A percentile compares a stretch with the other conserved stretches of the same genome.
Conservation (phyloP, 225 moss, liverwort and hornwort species). For the Marchantia polymorpha region DNA sequence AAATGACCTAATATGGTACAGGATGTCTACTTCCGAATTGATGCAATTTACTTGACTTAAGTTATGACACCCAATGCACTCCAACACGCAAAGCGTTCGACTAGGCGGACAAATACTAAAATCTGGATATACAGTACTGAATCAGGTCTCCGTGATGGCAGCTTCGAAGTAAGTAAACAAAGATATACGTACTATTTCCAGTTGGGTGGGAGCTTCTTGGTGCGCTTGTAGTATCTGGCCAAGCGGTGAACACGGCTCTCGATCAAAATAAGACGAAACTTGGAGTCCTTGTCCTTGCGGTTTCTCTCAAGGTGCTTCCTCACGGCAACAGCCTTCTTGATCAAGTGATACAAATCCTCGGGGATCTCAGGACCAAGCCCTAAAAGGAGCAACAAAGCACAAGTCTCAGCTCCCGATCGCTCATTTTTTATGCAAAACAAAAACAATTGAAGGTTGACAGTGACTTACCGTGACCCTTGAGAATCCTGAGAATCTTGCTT, state of each 20-base stretch:
- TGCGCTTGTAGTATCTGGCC: constrained; percentile 75
- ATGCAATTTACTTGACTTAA: too few species aligned
- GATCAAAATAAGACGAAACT: constrained; percentile 64
- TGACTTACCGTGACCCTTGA: constrained; percentile 72
- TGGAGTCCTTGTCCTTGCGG: constrained; percentile 68
- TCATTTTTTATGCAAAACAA: not conserved
- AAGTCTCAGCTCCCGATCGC: not conserved
- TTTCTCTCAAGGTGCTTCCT: constrained; percentile 66
- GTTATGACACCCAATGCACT: too few species aligned
- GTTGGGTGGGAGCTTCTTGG: constrained; percentile 65
- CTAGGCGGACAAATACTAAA: too few species aligned
- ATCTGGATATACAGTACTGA: too few species aligned
- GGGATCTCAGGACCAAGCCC: constrained; percentile 67
- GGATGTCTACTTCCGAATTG: too few species aligned
- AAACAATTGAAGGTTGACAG: not conserved
- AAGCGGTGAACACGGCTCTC: constrained; percentile 63
- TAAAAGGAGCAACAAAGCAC: constrained; percentile 1
- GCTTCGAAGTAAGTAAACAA: too few species aligned
- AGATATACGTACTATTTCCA: constrained; percentile 72
- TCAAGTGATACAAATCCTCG: constrained; percentile 62
- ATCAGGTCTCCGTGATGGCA: too few species aligned
- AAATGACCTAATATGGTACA: too few species aligned
- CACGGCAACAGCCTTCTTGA: constrained; percentile 70
- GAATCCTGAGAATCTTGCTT: constrained; percentile 80
- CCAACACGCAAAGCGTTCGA: too few species aligned